These are phyloP conservation scores for Talaromyces albobiverticillius DNA, from an alignment of 2,329 filamentous ascomycete genomes.

Conservation along the genomic window DNA sequence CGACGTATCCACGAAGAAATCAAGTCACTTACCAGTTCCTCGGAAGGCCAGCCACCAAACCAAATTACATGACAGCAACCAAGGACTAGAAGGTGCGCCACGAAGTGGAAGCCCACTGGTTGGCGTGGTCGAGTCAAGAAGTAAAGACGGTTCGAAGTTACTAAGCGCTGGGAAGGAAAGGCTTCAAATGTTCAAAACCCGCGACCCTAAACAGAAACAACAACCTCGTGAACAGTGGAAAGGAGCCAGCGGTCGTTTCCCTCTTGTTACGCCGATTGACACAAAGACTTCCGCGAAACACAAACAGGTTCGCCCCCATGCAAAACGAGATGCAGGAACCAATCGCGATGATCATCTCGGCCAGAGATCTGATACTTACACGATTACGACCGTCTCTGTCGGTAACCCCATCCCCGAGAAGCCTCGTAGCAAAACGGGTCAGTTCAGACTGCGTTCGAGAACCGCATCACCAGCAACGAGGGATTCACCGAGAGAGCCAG, in stretches of 20 bases:
- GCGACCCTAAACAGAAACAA: conserved; percentile 20
- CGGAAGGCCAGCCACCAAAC: too few relatives aligned
- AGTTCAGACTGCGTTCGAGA: conserved; percentile 10
- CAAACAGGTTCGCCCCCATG: conserved; percentile 23
- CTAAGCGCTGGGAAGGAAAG: conserved; percentile 36
- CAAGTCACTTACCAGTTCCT: conserved; percentile 13
- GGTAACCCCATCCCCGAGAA: conserved; percentile 9
- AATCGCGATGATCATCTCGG: neutral
- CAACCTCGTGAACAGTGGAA: conserved; percentile 62
- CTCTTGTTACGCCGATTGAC: conserved; percentile 62
- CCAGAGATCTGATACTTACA: conserved; percentile 9
- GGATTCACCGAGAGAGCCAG: neutral
- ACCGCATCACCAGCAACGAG: neutral
- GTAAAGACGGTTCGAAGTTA: conserved; percentile 25
- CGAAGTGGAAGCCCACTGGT: conserved; percentile 2
- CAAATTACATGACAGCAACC: too few relatives aligned
- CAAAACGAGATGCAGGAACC: conserved; percentile 41
- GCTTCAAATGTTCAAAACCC: conserved; percentile 31
- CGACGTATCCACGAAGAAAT: conserved; percentile 18
- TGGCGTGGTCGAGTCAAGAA: conserved; percentile 13
- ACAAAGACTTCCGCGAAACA: conserved; percentile 45
- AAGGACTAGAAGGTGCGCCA: neutral
- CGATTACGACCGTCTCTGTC: conserved; percentile 13
- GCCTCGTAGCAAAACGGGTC: conserved; percentile 7
- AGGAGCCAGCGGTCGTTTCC: conserved; percentile 66